Conservation (phyloP, 495 filamentous ascomycete species). For the Trichoderma erinaceum region DNA sequence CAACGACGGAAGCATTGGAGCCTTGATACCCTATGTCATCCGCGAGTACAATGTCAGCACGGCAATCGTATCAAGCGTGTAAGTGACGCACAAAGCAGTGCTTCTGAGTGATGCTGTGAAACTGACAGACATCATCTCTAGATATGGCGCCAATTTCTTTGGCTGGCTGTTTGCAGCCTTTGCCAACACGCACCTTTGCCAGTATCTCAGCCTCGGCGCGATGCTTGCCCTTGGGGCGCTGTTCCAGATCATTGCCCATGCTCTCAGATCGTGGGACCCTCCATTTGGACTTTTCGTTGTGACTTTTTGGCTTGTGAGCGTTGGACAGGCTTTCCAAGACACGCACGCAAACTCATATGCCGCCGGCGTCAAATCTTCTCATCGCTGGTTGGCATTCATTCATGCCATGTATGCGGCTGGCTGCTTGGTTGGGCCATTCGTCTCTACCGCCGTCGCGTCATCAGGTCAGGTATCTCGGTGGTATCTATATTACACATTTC, state of each 20-base stretch:
- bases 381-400: conserved; percentile 52
- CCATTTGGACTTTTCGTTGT: conserved; percentile 42
- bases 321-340: conserved; percentile 50
- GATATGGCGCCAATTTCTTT: conserved; percentile 37
- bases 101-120: neutral
- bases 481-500: conserved; percentile 41
- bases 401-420: conserved; percentile 52
- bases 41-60: conserved; percentile 42
- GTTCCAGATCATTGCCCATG: conserved; percentile 42
- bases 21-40: conserved; percentile 51
- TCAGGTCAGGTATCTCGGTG: conserved; percentile 26
- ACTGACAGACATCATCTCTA: conserved; percentile 16
- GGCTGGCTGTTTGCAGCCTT: conserved; percentile 46
- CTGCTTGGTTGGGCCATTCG: conserved; percentile 44
- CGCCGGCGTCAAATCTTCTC: conserved; percentile 37
- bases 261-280: conserved; percentile 43
- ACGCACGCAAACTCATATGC: conserved; percentile 49
- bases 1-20: conserved; percentile 50
- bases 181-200: conserved; percentile 41
- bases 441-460: conserved; percentile 43
- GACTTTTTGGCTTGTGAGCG: conserved; percentile 43
- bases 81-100: conserved; percentile 23
- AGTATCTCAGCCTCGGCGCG: conserved; percentile 39
- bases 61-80: conserved; percentile 43
- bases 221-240: conserved; percentile 44